A percentile compares a stretch with the other conserved stretches of the same genome.
phyloP scores from a whole-genome alignment of 1,284 basidiomycete species.

The Ustanciosporium gigantosporum region DNA sequence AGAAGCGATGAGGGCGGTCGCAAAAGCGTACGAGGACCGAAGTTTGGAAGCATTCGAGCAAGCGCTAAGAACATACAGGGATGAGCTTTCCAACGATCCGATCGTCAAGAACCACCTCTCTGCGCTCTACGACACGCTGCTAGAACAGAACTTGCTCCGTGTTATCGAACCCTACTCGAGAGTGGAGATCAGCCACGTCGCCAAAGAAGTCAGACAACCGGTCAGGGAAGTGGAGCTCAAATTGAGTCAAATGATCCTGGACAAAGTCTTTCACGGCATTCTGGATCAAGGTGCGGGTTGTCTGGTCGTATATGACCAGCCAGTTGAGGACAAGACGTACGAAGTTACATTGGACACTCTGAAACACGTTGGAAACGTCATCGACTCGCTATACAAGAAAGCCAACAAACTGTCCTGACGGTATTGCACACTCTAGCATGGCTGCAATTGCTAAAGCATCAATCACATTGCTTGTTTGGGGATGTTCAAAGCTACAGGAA shows the following conservation, averaged over 20 bases:
- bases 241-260: constrained; percentile 95
- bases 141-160: constrained; percentile 90
- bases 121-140: constrained; percentile 87
- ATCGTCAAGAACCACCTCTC: constrained; percentile 92
- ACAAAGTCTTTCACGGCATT: constrained; percentile 90
- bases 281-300: constrained; percentile 93
- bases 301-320: constrained; percentile 83
- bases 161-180: constrained; percentile 94
- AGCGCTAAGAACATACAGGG: constrained; percentile 81
- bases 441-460: neutral
- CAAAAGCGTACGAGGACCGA: constrained; percentile 86
- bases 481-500: neutral
- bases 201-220: constrained; percentile 84
- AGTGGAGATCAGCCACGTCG: constrained; percentile 87
- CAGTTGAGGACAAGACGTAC: constrained; percentile 83
- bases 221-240: constrained; percentile 91
- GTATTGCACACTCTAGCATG: neutral
- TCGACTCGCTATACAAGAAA: constrained; percentile 80
- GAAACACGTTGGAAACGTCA: constrained; percentile 86
- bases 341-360: constrained; percentile 83
- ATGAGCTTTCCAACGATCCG: constrained; percentile 87
- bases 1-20: constrained; percentile 92
- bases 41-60: constrained; percentile 87
- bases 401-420: constrained; percentile 25
- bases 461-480: neutral